phyloP scores from a whole-genome alignment of 148 eudicot genomes.

The Euryodendron excelsum region DNA sequence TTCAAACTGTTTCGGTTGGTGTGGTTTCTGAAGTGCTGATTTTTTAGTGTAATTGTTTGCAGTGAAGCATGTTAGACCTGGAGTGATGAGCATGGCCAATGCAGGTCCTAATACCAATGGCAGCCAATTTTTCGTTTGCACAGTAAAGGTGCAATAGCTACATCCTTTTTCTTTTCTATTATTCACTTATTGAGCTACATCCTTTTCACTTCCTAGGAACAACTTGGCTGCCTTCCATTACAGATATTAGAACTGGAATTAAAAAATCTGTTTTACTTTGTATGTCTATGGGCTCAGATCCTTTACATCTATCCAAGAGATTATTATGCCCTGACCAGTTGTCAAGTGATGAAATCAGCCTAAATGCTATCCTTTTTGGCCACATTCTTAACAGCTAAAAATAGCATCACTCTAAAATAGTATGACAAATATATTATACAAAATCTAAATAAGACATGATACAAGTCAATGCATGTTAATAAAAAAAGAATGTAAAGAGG shows the following conservation, averaged over 20 bases:
- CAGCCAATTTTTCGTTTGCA: slow-evolving; percentile 65
- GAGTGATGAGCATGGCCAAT: slow-evolving; percentile 66
- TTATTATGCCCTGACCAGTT: too few relatives aligned
- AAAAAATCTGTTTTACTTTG: too few relatives aligned
- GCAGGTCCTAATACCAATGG: slow-evolving; percentile 64
- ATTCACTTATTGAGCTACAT: neutral
- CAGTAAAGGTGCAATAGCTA: slow-evolving; percentile 33
- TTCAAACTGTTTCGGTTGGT: neutral
- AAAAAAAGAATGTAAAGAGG: too few relatives aligned
- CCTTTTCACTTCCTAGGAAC: neutral
- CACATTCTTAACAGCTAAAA: too few relatives aligned
- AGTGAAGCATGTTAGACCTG: slow-evolving; percentile 60
- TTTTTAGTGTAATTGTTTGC: slow-evolving; percentile 10
- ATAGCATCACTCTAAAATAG: too few relatives aligned
- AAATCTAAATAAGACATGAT: too few relatives aligned
- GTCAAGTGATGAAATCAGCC: too few relatives aligned
- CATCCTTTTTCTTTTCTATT: neutral
- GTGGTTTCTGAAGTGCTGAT: slow-evolving; percentile 1
- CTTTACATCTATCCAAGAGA: too few relatives aligned
- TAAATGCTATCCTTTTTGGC: too few relatives aligned
- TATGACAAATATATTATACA: too few relatives aligned
- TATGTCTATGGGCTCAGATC: too few relatives aligned
- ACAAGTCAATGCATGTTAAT: too few relatives aligned
- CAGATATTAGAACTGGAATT: neutral
- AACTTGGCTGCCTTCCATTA: neutral